Percentiles rank a stretch among this genome's conserved stretches.
These are phyloP conservation scores for Sporothrix euskadiensis DNA, from an alignment of 2,329 filamentous ascomycete species.

Conservation along the genomic window DNA sequence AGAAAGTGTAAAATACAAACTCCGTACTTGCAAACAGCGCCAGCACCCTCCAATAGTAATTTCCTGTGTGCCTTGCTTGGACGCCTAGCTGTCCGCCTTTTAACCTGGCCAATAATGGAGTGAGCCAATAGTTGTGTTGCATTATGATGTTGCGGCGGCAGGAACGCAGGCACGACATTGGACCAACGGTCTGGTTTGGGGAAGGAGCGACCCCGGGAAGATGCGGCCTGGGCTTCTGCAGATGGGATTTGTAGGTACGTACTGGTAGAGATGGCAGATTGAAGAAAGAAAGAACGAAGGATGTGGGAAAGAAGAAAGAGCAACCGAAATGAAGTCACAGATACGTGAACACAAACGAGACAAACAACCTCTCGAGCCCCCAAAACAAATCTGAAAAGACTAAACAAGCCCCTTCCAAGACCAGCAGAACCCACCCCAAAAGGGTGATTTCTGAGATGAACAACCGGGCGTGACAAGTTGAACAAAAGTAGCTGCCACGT, in stretches of 20 bases:
- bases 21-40: neutral
- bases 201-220: constrained; percentile 6
- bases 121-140: neutral
- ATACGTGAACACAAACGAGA: neutral
- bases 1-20: neutral
- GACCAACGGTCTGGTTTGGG: constrained; percentile 8
- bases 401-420: neutral
- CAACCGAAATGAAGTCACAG: neutral
- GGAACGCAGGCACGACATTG: constrained; percentile 12
- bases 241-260: neutral
- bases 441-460: neutral
- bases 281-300: constrained; percentile 6
- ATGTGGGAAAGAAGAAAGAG: neutral
- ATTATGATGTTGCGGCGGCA: neutral
- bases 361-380: too few species aligned
- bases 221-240: constrained; percentile 1
- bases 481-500: neutral
- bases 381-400: neutral
- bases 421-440: neutral
- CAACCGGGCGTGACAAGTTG: neutral
- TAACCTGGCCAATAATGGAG: neutral
- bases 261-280: neutral
- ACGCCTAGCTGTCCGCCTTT: constrained; percentile 24
- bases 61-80: constrained; percentile 19
- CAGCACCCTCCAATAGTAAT: neutral